Evolutionary conservation across 2,329 filamentous ascomycete genomes (phyloP).

Genomic region (Pseudophaeomoniella oleicola): DNA sequence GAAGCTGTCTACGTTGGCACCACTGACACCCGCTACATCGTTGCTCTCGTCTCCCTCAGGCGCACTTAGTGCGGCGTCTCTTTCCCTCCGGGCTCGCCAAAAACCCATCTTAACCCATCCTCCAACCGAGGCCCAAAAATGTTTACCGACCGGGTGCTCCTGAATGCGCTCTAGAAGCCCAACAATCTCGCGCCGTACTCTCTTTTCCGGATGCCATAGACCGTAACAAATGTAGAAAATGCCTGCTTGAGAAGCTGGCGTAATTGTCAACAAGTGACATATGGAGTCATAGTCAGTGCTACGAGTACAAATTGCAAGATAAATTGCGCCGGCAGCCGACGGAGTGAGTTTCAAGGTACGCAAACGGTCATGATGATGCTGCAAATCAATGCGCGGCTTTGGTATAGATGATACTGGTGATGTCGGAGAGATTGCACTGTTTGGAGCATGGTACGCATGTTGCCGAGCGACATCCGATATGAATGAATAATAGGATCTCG

Average conservation of each 20-base stretch:
- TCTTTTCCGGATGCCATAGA: constrained; percentile 73
- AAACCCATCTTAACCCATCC: constrained; percentile 81
- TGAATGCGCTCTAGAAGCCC: constrained; percentile 69
- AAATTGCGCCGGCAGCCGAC: constrained; percentile 67
- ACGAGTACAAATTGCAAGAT: constrained; percentile 61
- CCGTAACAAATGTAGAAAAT: constrained; percentile 85
- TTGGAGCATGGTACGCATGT: not conserved
- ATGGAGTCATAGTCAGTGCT: constrained; percentile 74
- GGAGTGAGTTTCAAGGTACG: constrained; percentile 66
- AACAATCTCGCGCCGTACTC: constrained; percentile 63
- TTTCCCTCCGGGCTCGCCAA: constrained; percentile 59
- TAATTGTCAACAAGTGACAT: constrained; percentile 66
- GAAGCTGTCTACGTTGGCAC: not conserved
- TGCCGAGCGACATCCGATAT: constrained; percentile 50
- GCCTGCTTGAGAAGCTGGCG: constrained; percentile 73
- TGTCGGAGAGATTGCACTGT: not conserved
- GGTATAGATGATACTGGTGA: constrained; percentile 22
- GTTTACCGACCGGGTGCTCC: constrained; percentile 76
- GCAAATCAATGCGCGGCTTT: constrained; percentile 64
- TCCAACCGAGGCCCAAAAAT: constrained; percentile 81
- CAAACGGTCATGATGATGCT: constrained; percentile 84
- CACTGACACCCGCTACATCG: not conserved
- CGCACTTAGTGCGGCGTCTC: constrained; percentile 15
- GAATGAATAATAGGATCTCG: constrained; percentile 87
- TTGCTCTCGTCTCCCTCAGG: constrained; percentile 2